These are phyloP conservation scores for Sporothrix dimorphospora DNA, from an alignment of 2,329 filamentous ascomycete species.

Conservation along the genomic window DNA sequence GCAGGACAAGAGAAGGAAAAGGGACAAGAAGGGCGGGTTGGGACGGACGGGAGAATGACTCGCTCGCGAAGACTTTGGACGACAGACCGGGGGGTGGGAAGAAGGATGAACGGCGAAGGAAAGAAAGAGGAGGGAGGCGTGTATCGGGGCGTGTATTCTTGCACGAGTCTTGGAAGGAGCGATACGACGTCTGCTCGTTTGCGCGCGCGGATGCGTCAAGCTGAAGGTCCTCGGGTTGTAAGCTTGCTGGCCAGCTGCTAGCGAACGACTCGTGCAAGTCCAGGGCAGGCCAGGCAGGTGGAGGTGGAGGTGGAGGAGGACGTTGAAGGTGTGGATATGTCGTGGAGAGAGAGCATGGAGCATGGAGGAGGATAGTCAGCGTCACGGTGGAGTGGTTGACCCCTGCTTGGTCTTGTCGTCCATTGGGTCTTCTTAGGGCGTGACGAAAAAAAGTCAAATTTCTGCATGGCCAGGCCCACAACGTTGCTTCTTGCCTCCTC, in stretches of 20 bases:
- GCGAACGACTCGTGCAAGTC: not conserved
- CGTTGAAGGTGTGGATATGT: slow-evolving; percentile 3
- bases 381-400: not conserved
- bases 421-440: not conserved
- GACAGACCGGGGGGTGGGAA: not conserved
- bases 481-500: not conserved
- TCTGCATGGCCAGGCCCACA: not conserved
- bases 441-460: not conserved
- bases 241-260: not conserved
- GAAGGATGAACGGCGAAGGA: not conserved
- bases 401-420: not conserved
- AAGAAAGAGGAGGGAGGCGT: not conserved
- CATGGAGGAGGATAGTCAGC: not conserved
- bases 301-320: not conserved
- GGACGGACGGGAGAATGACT: slow-evolving; percentile 16
- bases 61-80: slow-evolving; percentile 13
- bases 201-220: not conserved
- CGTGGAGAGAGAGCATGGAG: not conserved
- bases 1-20: not conserved
- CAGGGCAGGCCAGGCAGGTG: too few relatives aligned
- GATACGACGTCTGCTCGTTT: not conserved
- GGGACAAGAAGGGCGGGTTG: not conserved
- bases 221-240: not conserved
- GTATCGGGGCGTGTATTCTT: not conserved
- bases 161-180: not conserved